Conservation (phyloP, 2,329 filamentous ascomycete species). For the Dactylonectria macrodidyma region DNA sequence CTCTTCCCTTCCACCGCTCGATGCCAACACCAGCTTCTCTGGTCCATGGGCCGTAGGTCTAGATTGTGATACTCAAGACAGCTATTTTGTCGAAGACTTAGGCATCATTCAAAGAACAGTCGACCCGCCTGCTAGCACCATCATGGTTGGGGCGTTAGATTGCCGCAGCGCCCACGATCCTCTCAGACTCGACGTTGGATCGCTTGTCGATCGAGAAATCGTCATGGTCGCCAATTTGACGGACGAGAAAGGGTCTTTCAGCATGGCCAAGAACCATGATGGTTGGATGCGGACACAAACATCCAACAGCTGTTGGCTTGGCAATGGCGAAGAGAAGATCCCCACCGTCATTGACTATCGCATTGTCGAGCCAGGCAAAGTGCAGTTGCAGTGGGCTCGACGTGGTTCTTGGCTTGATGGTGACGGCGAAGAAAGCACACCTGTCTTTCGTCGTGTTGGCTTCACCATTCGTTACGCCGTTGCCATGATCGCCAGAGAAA, state of each 20-base stretch:
- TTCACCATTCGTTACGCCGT: slow-evolving; percentile 1
- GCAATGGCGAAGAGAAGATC: too few relatives aligned
- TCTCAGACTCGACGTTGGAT: not conserved
- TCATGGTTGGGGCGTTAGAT: not conserved
- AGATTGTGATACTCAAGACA: too few relatives aligned
- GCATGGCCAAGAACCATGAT: not conserved
- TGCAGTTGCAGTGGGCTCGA: not conserved
- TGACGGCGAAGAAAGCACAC: not conserved
- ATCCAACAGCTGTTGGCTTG: not conserved
- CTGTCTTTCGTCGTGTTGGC: not conserved
- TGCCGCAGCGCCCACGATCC: not conserved
- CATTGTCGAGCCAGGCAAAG: not conserved
- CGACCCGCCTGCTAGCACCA: too few relatives aligned
- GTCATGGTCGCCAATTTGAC: slow-evolving; percentile 10
- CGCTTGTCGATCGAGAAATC: not conserved
- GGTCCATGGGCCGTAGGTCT: too few relatives aligned
- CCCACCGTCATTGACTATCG: not conserved
- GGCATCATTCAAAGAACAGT: too few relatives aligned
- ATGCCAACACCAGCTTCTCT: too few relatives aligned
- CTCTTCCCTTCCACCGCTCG: too few relatives aligned
- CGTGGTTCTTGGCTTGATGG: not conserved
- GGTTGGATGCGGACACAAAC: not conserved
- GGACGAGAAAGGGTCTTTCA: not conserved
- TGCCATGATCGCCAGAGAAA: not conserved
- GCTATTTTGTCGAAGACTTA: too few relatives aligned